These are phyloP conservation scores for Colletotrichum siamense DNA, from an alignment of 2,329 filamentous ascomycete genomes.

Conservation along the genomic window DNA sequence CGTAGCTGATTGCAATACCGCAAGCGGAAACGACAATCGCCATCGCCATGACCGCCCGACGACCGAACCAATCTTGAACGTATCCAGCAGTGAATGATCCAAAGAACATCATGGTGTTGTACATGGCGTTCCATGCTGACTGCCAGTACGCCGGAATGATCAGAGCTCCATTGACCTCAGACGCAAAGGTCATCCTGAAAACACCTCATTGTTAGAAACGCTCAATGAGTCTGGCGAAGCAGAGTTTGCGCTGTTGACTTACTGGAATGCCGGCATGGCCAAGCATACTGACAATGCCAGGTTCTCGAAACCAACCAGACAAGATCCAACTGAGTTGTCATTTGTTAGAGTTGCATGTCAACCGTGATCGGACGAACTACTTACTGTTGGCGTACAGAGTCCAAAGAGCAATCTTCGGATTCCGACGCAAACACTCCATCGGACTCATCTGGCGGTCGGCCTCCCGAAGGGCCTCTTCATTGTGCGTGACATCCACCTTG, in stretches of 20 bases:
- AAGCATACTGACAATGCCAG: constrained; percentile 23
- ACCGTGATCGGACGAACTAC: background rate
- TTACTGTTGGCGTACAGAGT: constrained; percentile 21
- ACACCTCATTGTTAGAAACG: background rate
- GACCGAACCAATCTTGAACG: constrained; percentile 24
- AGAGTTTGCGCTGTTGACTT: background rate
- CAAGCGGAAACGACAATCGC: constrained; percentile 8
- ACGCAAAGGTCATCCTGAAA: constrained; percentile 21
- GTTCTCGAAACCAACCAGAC: constrained; percentile 25
- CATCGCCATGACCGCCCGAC: constrained; percentile 18
- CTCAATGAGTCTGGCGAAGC: background rate
- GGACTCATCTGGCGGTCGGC: constrained; percentile 10
- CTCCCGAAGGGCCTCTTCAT: constrained; percentile 12
- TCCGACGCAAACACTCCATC: constrained; percentile 10
- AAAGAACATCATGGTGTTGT: constrained; percentile 25
- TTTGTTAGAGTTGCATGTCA: background rate
- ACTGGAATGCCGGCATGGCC: constrained; percentile 27
- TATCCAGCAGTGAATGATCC: constrained; percentile 24
- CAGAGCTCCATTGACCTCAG: constrained; percentile 23
- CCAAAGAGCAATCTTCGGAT: constrained; percentile 14
- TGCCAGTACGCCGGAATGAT: constrained; percentile 29
- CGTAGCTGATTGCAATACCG: constrained; percentile 24
- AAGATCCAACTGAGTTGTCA: constrained; percentile 10
- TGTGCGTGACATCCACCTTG: constrained; percentile 5
- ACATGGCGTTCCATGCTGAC: constrained; percentile 26